phyloP scores from a whole-genome alignment of 192 early-diverging fungal species.

The Pilaira anomala region DNA sequence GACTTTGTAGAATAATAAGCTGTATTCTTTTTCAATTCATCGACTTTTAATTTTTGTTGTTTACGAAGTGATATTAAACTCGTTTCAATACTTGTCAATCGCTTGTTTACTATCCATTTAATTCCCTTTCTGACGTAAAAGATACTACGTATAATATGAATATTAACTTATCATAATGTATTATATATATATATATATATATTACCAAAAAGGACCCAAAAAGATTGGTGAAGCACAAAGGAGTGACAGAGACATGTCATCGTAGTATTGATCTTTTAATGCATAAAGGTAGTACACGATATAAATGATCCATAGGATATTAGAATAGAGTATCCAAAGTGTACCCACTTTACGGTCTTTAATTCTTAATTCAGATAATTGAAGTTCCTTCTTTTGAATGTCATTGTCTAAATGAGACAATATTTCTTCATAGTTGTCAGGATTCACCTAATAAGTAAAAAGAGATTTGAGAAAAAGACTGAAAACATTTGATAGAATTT shows the following conservation, averaged over 20 bases:
- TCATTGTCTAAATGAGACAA: slow-evolving; percentile 65
- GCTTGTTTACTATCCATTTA: slow-evolving; percentile 44
- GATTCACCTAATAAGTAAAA: slow-evolving; percentile 21
- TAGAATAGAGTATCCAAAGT: slow-evolving; percentile 57
- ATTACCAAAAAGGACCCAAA: slow-evolving; percentile 28
- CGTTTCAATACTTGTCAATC: slow-evolving; percentile 47
- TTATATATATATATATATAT: neutral
- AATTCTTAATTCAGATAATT: slow-evolving; percentile 63
- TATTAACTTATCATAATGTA: too few relatives aligned
- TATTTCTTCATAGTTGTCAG: slow-evolving; percentile 37
- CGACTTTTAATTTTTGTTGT: slow-evolving; percentile 71
- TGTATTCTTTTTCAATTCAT: slow-evolving; percentile 95
- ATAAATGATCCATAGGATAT: slow-evolving; percentile 54
- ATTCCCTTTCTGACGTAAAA: slow-evolving; percentile 35
- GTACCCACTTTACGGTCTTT: slow-evolving; percentile 51
- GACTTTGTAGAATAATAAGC: slow-evolving; percentile 87
- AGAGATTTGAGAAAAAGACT: too few relatives aligned
- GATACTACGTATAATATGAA: neutral
- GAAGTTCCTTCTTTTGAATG: slow-evolving; percentile 57
- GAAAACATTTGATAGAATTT: too few relatives aligned
- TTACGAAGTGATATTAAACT: slow-evolving; percentile 42
- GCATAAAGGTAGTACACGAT: slow-evolving; percentile 45
- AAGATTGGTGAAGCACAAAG: slow-evolving; percentile 6
- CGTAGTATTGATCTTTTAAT: slow-evolving; percentile 12
- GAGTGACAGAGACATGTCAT: neutral